Base-by-base conservation (phyloP, 2,329 filamentous ascomycete species). In the Penicillium sclerotigenum region DNA sequence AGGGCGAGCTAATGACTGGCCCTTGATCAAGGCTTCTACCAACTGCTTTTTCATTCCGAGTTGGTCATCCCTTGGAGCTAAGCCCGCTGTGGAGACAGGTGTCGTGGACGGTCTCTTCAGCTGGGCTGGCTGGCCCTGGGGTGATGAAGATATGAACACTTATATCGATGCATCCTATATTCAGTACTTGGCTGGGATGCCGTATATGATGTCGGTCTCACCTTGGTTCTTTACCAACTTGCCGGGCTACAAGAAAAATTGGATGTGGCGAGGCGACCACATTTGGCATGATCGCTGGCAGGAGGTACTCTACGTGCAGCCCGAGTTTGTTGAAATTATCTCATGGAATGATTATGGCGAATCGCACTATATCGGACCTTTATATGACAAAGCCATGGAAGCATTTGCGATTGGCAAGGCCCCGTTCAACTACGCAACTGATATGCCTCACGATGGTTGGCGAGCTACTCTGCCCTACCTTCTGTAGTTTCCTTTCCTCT, bases 201-300 rank as follows among this genome's bases (percentile, higher is more conserved):
- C 51, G 4, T 79, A 75, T 49, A 82, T 83, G 77, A 82, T 82
- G 79, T 75, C 80, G 2, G 77, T 82, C 13, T 79, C 79, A 0
- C 81, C 82, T 0, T 84, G 81, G 81, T 81, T 77, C 65, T 81
- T 70, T 68, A 84, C 84, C 47, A 81, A 84, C 56, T 71, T 86
- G 4, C 79, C 81, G 0, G 72, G 74, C 6, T 86, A 78, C 63
- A 68, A 73, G 34, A 87, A 86, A 71, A 84, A 85, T 65, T 87
- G 84, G 83, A 72, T 85, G 3, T 87, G 82, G 76, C 77, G 78
- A 20, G 81, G 82, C 18, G 84, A 86, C 60, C 73, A 79, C 54
- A 69, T 87, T 11, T 87, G 85, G 83, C 79, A 77, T 58, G 74
- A 82, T 50, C 80, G 84, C 9, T 87, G 84, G 84, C 70, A 76